Evolutionary conservation across 441 rosid genomes (phyloP).

Genomic region (Capsella rubella): DNA sequence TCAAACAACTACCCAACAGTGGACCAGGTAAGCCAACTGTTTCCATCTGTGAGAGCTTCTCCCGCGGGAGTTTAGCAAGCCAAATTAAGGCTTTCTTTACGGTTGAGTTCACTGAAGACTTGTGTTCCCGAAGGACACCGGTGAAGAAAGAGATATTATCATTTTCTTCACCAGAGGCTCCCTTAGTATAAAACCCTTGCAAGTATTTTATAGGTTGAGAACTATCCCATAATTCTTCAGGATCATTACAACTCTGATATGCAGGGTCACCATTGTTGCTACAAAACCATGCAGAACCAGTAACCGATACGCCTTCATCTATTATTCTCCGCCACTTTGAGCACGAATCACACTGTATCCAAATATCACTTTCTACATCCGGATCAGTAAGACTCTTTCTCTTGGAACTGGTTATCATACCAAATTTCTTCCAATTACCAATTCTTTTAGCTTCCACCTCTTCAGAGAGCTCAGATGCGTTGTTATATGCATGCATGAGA

Average conservation of each 20-base stretch:
- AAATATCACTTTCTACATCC: slow-evolving; percentile 56
- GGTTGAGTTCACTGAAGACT: slow-evolving; percentile 54
- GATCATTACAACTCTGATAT: slow-evolving; percentile 73
- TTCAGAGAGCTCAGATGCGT: slow-evolving; percentile 44
- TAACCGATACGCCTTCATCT: slow-evolving; percentile 53
- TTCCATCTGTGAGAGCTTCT: slow-evolving; percentile 85
- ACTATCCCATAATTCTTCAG: slow-evolving; percentile 81
- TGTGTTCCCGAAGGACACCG: slow-evolving; percentile 73
- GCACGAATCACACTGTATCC: slow-evolving; percentile 98
- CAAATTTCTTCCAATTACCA: slow-evolving; percentile 48
- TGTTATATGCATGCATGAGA: slow-evolving; percentile 59
- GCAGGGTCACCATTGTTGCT: slow-evolving; percentile 80
- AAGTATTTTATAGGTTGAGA: slow-evolving; percentile 62
- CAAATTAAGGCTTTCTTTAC: slow-evolving; percentile 79
- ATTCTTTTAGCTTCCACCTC: slow-evolving; percentile 49
- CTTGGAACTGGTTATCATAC: slow-evolving; percentile 47
- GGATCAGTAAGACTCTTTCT: slow-evolving; percentile 48
- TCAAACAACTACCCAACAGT: slow-evolving; percentile 46
- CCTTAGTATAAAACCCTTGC: slow-evolving; percentile 81
- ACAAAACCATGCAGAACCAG: slow-evolving; percentile 86
- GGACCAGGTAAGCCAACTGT: slow-evolving; percentile 81
- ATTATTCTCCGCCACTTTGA: slow-evolving; percentile 87
- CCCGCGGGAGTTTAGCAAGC: slow-evolving; percentile 76
- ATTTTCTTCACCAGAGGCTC: slow-evolving; percentile 61
- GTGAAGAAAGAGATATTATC: slow-evolving; percentile 80